These are phyloP conservation scores for Middelhovenomyces tepae DNA, from an alignment of 805 yeast species.

Conservation along the genomic window DNA sequence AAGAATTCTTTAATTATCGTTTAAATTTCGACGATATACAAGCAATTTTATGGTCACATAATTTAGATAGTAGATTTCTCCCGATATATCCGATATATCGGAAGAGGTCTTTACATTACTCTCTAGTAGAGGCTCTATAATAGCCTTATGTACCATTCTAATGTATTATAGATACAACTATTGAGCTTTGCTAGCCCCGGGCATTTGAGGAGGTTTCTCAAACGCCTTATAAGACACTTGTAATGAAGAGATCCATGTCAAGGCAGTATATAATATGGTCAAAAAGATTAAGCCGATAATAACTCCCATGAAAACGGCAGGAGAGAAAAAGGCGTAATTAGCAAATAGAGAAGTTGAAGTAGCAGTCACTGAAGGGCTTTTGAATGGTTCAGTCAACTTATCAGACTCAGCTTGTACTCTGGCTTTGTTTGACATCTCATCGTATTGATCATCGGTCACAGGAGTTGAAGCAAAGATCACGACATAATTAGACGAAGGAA, in stretches of 20 bases:
- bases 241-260: slow-evolving; percentile 61
- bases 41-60: no score
- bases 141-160: no score
- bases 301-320: slow-evolving; percentile 72
- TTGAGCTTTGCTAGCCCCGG: slow-evolving; percentile 2
- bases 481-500: slow-evolving; percentile 28
- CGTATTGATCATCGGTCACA: slow-evolving; percentile 1
- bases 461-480: slow-evolving; percentile 28
- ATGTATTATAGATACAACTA: no score
- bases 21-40: no score
- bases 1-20: no score
- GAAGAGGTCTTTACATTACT: no score
- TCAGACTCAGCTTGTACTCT: neutral
- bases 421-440: neutral
- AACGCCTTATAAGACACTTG: slow-evolving; percentile 77
- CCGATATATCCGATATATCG: no score
- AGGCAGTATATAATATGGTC: slow-evolving; percentile 48
- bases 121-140: no score
- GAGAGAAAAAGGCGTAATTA: slow-evolving; percentile 61
- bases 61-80: no score
- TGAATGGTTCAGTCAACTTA: neutral
- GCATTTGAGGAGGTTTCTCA: slow-evolving; percentile 58
- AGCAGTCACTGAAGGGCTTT: neutral
- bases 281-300: slow-evolving; percentile 57
- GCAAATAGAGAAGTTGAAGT: slow-evolving; percentile 39